Percentiles rank a stretch among this genome's conserved stretches.
phyloP scores from a whole-genome alignment of 768 basidiomycete genomes.

The Suillus clintonianus region DNA sequence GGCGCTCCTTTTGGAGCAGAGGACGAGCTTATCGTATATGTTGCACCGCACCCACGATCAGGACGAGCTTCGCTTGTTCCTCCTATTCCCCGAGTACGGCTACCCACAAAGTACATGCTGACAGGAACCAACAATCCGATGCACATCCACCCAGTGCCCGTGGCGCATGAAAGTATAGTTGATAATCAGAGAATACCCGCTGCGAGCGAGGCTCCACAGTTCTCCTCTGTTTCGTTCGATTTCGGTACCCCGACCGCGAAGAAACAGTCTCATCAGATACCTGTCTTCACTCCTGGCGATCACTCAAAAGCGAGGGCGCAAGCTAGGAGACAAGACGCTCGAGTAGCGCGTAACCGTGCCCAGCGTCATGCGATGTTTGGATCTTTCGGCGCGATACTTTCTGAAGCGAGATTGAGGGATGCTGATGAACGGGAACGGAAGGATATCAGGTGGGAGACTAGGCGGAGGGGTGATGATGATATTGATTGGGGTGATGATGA shows the following conservation, averaged over 20 bases:
- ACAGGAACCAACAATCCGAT: conserved; percentile 19
- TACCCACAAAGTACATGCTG: conserved; percentile 26
- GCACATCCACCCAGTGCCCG: background rate
- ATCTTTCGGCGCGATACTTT: conserved; percentile 53
- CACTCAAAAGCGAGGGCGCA: conserved; percentile 25
- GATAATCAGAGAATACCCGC: background rate
- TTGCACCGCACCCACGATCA: conserved; percentile 67
- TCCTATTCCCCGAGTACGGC: conserved; percentile 12
- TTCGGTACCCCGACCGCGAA: conserved; percentile 4
- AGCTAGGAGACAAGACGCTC: conserved; percentile 21
- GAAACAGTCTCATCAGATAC: conserved; percentile 29
- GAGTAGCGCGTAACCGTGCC: conserved; percentile 19
- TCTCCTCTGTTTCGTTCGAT: conserved; percentile 30
- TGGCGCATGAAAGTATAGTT: background rate
- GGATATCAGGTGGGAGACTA: conserved; percentile 47
- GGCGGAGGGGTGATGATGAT: conserved; percentile 66
- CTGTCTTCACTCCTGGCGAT: conserved; percentile 28
- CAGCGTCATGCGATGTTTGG: conserved; percentile 39
- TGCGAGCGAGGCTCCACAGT: conserved; percentile 15
- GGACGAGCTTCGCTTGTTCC: conserved; percentile 14
- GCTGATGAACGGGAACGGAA: conserved; percentile 28
- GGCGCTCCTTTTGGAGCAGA: conserved; percentile 38
- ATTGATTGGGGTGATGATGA: conserved; percentile 62
- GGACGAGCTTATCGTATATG: conserved; percentile 77
- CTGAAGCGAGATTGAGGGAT: conserved; percentile 51